Base-by-base conservation (phyloP, 1,284 basidiomycete species). In the Kwoniella shivajii region DNA sequence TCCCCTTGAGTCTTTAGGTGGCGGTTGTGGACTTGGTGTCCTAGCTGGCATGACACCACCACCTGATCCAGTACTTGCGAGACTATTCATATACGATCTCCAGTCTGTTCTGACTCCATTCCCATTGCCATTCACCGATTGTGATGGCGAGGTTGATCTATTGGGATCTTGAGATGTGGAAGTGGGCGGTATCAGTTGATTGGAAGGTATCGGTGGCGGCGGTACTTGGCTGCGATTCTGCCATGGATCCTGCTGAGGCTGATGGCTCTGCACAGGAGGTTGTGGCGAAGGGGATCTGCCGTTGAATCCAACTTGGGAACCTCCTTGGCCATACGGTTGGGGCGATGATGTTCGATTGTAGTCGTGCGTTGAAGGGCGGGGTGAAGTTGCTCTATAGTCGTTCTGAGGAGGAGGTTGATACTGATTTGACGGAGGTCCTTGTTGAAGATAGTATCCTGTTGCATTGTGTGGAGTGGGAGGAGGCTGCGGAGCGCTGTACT, bases 41-140 rank as follows among this genome's bases (percentile, higher is more conserved):
- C 59, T 24, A 20, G 33, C 52, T 37, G 53, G 42, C 7, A 45
- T 37, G 13, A 39, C 45, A 34, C 57, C 46, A 20, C 53, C 58
- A 13, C 56, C 42, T 4, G 54, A 50, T 33, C 44, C 50, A 37
- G 52, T 62, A 6, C 59, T 61, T 1, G 61, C 54, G 14, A 72
- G 36, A 43, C 50, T 62, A 18, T 61, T 50, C 63, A 76, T 69
- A 52, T 75, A 76, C 22, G 64, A 63, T 36, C 63, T 61, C 74
- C 74, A 76, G 56, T 71, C 41, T 59, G 30, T 24, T 38, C 53
- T 50, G 20, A 57, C 48, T 33, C 34, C 43, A 14, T 11, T 22
- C 18, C 52, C 18, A 37, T 46, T 51, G 47, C 51, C 30, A 18
- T 26, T 31, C 41, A 37, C 13, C 16, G 52, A 30, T 27, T 33